Conservation (phyloP, 192 early-diverging fungal genomes). For the Piromyces sp. region DNA sequence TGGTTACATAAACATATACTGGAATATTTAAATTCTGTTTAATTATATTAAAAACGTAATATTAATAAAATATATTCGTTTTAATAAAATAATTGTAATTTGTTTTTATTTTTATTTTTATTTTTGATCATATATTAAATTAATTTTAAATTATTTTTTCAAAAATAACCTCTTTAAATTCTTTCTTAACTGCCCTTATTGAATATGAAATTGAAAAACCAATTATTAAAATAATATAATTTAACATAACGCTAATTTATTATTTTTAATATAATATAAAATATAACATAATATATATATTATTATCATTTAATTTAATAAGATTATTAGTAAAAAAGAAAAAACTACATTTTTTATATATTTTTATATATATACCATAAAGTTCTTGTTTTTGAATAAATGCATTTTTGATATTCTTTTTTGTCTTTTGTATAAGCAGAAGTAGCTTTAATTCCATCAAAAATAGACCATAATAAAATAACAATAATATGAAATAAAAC, state of each 20-base stretch:
- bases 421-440: not conserved
- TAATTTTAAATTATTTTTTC: too few relatives aligned
- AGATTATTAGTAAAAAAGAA: too few relatives aligned
- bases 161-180: not conserved
- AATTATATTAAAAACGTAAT: too few relatives aligned
- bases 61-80: too few relatives aligned
- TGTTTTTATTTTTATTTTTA: too few relatives aligned
- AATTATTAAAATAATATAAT: not conserved
- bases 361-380: not conserved
- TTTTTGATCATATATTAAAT: too few relatives aligned
- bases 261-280: too few relatives aligned
- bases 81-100: too few relatives aligned
- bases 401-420: not conserved
- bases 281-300: too few relatives aligned
- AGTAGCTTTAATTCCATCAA: not conserved
- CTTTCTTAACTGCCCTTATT: not conserved
- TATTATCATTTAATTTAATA: too few relatives aligned
- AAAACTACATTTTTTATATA: too few relatives aligned
- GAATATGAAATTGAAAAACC: not conserved
- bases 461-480: not conserved
- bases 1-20: not conserved
- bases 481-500: not conserved
- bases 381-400: not conserved
- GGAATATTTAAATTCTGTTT: not conserved
- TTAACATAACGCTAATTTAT: not conserved